phyloP scores from a whole-genome alignment of 2,329 filamentous ascomycete species.

The Coleophoma eucalyptorum region DNA sequence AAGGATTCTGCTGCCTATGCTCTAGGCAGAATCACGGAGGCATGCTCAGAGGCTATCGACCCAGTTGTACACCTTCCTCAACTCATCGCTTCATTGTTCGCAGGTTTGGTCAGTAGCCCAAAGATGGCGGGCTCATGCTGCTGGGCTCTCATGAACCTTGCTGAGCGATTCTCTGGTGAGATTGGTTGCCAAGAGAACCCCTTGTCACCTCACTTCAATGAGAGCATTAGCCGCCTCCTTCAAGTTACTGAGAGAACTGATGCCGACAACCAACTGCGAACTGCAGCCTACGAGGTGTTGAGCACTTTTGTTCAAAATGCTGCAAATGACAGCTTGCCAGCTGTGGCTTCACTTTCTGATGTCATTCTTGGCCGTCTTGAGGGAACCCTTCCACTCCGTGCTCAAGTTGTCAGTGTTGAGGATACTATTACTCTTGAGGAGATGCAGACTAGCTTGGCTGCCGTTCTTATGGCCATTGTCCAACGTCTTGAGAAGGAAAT shows the following conservation, averaged over 20 bases:
- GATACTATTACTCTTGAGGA: constrained; percentile 95
- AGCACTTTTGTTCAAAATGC: constrained; percentile 92
- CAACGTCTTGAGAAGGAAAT: constrained; percentile 90
- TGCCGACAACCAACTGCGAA: constrained; percentile 84
- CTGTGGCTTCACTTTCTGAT: constrained; percentile 79
- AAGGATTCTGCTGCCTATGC: constrained; percentile 96
- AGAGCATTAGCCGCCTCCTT: constrained; percentile 82
- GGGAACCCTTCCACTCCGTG: constrained; percentile 83
- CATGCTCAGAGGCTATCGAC: constrained; percentile 88
- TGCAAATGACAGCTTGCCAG: constrained; percentile 76
- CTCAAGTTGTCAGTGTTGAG: constrained; percentile 93
- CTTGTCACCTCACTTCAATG: constrained; percentile 87
- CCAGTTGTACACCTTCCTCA: constrained; percentile 76
- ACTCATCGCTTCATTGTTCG: constrained; percentile 84
- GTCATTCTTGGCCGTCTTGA: constrained; percentile 89
- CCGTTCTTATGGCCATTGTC: constrained; percentile 87
- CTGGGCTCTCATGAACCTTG: constrained; percentile 98
- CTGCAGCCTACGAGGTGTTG: constrained; percentile 94
- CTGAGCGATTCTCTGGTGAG: constrained; percentile 90
- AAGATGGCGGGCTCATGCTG: constrained; percentile 99
- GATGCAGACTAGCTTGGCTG: constrained; percentile 94
- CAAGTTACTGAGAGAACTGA: constrained; percentile 80
- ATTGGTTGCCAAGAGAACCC: constrained; percentile 73
- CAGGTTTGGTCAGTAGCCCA: constrained; percentile 81
- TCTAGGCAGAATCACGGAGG: constrained; percentile 92